Evolutionary conservation across 305 asterid genomes (phyloP).

Genomic region (Fraxinus sp.): DNA sequence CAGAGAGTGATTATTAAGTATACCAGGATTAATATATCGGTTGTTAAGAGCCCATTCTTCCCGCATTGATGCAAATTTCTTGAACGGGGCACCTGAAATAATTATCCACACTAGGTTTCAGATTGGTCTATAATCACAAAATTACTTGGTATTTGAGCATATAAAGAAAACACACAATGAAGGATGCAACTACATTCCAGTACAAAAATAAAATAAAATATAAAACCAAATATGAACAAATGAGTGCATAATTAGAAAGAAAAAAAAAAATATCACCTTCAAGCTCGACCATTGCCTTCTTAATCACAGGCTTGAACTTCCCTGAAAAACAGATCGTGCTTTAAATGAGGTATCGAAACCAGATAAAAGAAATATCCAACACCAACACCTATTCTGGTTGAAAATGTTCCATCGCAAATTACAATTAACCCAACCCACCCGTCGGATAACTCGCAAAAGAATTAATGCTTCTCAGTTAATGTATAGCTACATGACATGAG

Average conservation of each 20-base stretch:
- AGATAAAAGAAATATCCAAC: neutral
- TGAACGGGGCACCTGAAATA: constrained; percentile 87
- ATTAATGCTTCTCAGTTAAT: constrained; percentile 1
- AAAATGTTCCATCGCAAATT: neutral
- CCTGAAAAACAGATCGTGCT: constrained; percentile 44
- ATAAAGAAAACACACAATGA: neutral
- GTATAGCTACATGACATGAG: neutral
- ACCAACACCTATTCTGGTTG: neutral
- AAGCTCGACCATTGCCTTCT: constrained; percentile 98
- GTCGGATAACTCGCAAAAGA: neutral
- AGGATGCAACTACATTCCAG: neutral
- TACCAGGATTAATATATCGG: constrained; percentile 84
- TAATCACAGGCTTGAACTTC: constrained; percentile 96
- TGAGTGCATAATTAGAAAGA: neutral
- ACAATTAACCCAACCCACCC: neutral
- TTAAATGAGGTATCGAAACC: constrained; percentile 4
- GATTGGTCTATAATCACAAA: constrained; percentile 3
- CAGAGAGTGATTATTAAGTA: neutral
- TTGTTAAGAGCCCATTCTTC: constrained; percentile 94
- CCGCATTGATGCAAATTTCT: constrained; percentile 70
- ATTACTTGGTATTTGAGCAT: neutral
- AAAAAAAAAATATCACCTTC: constrained; percentile 55
- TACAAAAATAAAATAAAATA: neutral
- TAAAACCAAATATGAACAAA: neutral
- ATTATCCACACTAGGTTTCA: constrained; percentile 8